Evolutionary conservation across 2,329 filamentous ascomycete species (phyloP), one percentile per base, ranked within the genome.

Genomic region (Calonectria montana): DNA sequence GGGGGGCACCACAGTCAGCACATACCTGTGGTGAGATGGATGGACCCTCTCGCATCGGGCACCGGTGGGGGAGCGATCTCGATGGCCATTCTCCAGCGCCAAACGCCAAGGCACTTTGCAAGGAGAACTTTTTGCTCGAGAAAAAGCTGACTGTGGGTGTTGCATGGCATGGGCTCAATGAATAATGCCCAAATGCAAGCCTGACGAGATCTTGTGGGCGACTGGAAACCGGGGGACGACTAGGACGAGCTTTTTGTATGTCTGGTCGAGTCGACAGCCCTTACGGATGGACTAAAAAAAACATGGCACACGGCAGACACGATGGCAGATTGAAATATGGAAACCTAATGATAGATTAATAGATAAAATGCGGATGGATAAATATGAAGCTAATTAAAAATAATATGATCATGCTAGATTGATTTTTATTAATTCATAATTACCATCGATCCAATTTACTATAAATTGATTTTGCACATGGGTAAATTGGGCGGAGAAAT

Each of bases 1-100:
- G 47, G 37, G 61, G 18, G 43, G 68, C 45, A 41, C 37, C 39
- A 55, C 68, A 63, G 68, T 70, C 68, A 70, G 68, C 68, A 35
- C 43, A 65, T 35, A 18, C 23, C 53, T 31, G 6, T 74, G 65
- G 69, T 39, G 15, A 53, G 67, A 63, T 21, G 53, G 27, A 72
- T 74, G 71, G 70, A 70, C 63, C 65, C 43, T 65, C 41, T 63
- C 72, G 55, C 72, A 66, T 70, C 66, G 41, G 62, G 70, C 65
- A 43, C 55, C 61, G 55, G 59, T 50, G 55, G 63, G 59, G 61
- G 67, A 65, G 39, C 37, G 37, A 62, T 62, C 57, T 23, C n/a
- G 57, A 67, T 67, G 45, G 31, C 15, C n/a, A 16, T 65, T 53
- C 39, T 69, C 27, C 21, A 21, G 47, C 35, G 29, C 41, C 31